Base-by-base conservation (phyloP, 208 protist species). In the Sergeia podlipaevii region DNA sequence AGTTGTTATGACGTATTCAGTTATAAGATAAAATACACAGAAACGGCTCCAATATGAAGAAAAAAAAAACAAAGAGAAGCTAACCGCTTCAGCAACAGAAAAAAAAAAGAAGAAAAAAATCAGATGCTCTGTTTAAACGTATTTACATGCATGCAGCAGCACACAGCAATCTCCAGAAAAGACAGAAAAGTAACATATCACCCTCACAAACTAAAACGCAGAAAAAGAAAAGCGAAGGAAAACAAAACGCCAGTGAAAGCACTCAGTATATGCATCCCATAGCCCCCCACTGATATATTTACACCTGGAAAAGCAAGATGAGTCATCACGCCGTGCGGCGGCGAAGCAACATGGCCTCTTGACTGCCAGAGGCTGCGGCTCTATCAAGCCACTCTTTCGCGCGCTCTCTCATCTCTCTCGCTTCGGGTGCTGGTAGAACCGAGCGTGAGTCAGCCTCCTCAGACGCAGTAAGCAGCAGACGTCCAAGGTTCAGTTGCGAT, bases 401-500 rank as follows among this genome's bases (percentile, higher is more conserved):
- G 41, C 60, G 60, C 7, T 39, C 18, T 4, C 20, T 30, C 15
- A 91, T 60, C 32, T 65, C 49, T 6, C 29, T 47, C 23, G 77
- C 44, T 27, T 58, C 45, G 4, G 37, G 20, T 7, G 58, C 49
- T 7, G 28, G 41, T 0, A 52, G 57, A 1, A 42, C 20, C 3
- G 17, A 17, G 6, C 36, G 36, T 6, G 53, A 60, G 6, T 38
- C 34, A 8, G 30, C 53, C 29, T 79, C 70, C 45, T 68, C 59
- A 15, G 64, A 52, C 1, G 84, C 88, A 8, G 38, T 46, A 18
- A 86, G 68, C 4, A 89, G 49, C 3, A 95, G 70, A 60, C 92
- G 91, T 0, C 79, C 88, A 7, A 92, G 39, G 57, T 91, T 83
- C 5, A 95, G 80, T 60, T 89, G 81, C 17, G 84, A 71, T 23